Base-by-base conservation (phyloP, 108 stramenopile species). In the Fragilaria crotonensis region DNA sequence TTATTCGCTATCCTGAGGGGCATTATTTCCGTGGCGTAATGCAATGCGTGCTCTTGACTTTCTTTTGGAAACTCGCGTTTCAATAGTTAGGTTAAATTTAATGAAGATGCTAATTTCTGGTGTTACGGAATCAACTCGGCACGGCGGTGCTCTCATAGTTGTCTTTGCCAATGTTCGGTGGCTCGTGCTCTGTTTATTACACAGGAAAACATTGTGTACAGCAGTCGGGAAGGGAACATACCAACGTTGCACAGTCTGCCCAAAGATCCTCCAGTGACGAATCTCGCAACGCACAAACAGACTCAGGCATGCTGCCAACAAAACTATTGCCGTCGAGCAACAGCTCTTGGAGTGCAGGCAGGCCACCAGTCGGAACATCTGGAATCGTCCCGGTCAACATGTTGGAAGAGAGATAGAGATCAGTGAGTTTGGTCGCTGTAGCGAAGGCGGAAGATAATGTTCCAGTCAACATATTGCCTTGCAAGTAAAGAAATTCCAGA, bases 41-140 rank as follows among this genome's bases (percentile, higher is more conserved):
- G 47, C 90, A 91, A 59, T 79, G 75, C 57, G 70, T 87, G 3
- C 58, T 91, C 0, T 54, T 91, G 33, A 77, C 81, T 0, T 49
- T 87, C 9, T 87, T 91, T 54, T 87, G 73, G 72, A 81, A 87
- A 62, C 72, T 91, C 11, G 54, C 84, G 14, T 84, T 84, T 67
- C 73, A 77, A 36, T 81, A 50, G 36, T 11, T n/a, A n/a, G n/a
- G n/a, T n/a, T n/a, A n/a, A n/a, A n/a, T n/a, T n/a, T n/a, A n/a
- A n/a, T n/a, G n/a, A n/a, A n/a, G n/a, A n/a, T n/a, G n/a, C n/a
- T n/a, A n/a, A n/a, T n/a, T n/a, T n/a, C n/a, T n/a, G n/a, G n/a
- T n/a, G n/a, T n/a, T n/a, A n/a, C n/a, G n/a, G n/a, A n/a, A n/a
- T n/a, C n/a, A n/a, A n/a, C n/a, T n/a, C n/a, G n/a, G n/a, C n/a